Evolutionary conservation across 169 alveolate genomes (phyloP), one percentile per base, ranked within the genome.

Genomic region (Plasmodium vinckei): DNA sequence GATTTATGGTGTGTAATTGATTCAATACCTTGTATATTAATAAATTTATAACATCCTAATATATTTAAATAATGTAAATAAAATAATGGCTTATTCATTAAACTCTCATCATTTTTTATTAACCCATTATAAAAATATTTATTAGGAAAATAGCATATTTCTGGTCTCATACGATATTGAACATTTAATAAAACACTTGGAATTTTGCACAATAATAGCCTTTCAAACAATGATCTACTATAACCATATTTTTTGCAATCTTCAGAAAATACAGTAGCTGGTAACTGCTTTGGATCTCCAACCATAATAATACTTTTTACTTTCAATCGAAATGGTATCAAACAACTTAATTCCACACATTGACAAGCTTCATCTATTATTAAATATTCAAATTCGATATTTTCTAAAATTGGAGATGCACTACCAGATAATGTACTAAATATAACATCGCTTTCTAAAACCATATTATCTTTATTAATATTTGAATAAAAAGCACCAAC

Each of bases 291-390:
- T 77, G 99, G 99, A 92, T 98, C 99, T 1, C 99, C 99, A 9
- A 98, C 99, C 91, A 98, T 96, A 63, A 98, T 97, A 79, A 98
- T 94, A 59, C 99, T 95, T 84, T 95, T 95, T 13, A 84, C 44
- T 21, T 93, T 93, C 67, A 93, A 67, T 53, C 94, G 65, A 47
- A 93, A 82, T 17, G 96, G 94, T 53, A 93, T 93, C 23, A 93
- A 88, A 64, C 88, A 77, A 27, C 88, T 77, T 87, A 95, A 70
- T 67, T 95, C 97, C 49, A 97, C 98, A 63, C 98, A 98, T 92
- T 98, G 99, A 51, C 99, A 96, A 10, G 99, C 99, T 92, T 98
- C 99, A 88, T 98, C 99, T 53, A 98, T 95, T 42, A 98, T 96
- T 57, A 98, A 98, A 25, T 99, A 96, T 92, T 98, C 99, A 89